A percentile compares a stretch with the other conserved stretches of the same genome.
Conservation (phyloP, 768 basidiomycete genomes). For the Daedaleopsis sinensis region DNA sequence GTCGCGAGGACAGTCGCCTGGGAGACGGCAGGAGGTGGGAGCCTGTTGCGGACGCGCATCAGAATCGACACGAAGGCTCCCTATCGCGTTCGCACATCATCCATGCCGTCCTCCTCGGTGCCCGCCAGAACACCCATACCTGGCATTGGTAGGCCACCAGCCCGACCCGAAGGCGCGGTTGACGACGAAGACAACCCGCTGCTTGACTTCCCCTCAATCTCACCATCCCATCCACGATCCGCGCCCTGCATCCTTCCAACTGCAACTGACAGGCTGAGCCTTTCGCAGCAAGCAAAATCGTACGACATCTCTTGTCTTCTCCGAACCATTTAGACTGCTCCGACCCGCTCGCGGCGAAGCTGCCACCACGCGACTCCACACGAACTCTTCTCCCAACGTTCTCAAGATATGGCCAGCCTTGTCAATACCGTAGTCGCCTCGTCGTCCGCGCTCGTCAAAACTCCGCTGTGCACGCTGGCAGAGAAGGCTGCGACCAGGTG, state of each 20-base stretch:
- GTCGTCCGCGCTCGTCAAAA: conserved; percentile 4
- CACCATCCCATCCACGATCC: background rate
- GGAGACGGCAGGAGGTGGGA: too few species aligned
- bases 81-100: background rate
- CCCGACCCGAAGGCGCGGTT: background rate
- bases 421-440: background rate
- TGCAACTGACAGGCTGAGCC: background rate
- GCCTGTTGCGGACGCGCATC: background rate
- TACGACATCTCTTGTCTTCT: background rate
- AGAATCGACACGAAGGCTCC: background rate
- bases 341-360: background rate
- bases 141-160: background rate
- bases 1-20: background rate
- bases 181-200: background rate
- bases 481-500: conserved; percentile 17
- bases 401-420: conserved; percentile 2
- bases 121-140: background rate
- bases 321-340: background rate
- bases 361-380: background rate
- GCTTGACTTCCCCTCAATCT: background rate
- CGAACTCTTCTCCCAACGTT: background rate
- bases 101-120: background rate
- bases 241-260: background rate
- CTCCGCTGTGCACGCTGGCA: conserved; percentile 13
- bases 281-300: background rate